Conservation (phyloP, 495 filamentous ascomycete species). For the Podospora anserina region DNA sequence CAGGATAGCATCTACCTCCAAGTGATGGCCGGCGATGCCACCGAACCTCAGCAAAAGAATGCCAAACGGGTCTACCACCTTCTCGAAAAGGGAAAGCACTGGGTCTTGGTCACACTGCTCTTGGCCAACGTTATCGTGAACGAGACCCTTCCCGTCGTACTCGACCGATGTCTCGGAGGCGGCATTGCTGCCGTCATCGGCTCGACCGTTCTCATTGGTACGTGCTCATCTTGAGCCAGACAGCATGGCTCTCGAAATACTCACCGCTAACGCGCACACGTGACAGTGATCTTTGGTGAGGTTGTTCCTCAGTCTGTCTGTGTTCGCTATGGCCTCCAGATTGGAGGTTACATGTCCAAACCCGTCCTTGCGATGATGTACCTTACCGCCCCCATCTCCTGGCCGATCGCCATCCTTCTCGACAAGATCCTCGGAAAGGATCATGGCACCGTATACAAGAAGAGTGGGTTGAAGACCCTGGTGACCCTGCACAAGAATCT, state of each 20-base stretch:
- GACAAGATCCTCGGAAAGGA: slow-evolving; percentile 86
- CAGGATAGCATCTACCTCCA: slow-evolving; percentile 97
- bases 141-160: slow-evolving; percentile 90
- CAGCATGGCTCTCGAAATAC: not conserved
- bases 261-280: slow-evolving; percentile 4
- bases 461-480: slow-evolving; percentile 73
- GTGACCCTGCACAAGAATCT: slow-evolving; percentile 91
- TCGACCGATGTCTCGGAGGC: slow-evolving; percentile 89
- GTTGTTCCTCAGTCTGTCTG: slow-evolving; percentile 93
- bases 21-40: slow-evolving; percentile 75
- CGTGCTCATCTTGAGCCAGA: slow-evolving; percentile 19
- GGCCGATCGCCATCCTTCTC: slow-evolving; percentile 85
- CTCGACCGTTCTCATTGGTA: slow-evolving; percentile 91
- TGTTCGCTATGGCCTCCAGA: slow-evolving; percentile 93
- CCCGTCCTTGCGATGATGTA: slow-evolving; percentile 90
- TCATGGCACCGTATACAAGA: slow-evolving; percentile 93
- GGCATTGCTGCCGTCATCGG: slow-evolving; percentile 92
- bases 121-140: slow-evolving; percentile 98
- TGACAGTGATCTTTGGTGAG: slow-evolving; percentile 91
- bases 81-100: slow-evolving; percentile 88
- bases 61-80: slow-evolving; percentile 76
- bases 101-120: slow-evolving; percentile 95
- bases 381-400: slow-evolving; percentile 78
- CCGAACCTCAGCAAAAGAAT: slow-evolving; percentile 75
- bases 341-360: slow-evolving; percentile 91